Percentiles rank a stretch among this genome's conserved stretches.
These are phyloP conservation scores for Wickerhamomyces sp. DNA, from an alignment of 1,139 yeast genomes.

Conservation along the genomic window DNA sequence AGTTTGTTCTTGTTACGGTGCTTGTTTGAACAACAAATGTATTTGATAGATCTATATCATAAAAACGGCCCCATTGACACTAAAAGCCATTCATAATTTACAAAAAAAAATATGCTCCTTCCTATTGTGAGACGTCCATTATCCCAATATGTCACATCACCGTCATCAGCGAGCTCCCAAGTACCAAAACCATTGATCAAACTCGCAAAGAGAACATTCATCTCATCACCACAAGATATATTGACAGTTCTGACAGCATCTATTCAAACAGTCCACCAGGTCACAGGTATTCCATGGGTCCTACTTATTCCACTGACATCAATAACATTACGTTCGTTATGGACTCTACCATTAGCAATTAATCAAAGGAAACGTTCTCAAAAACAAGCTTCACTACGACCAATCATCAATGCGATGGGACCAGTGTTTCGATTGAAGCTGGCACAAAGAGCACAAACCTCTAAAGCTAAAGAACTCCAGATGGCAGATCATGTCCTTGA, in stretches of 20 bases:
- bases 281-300: constrained; percentile 78
- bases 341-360: constrained; percentile 78
- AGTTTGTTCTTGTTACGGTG: too few relatives aligned
- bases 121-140: neutral
- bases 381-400: constrained; percentile 64
- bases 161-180: too few relatives aligned
- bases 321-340: constrained; percentile 51
- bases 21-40: too few relatives aligned
- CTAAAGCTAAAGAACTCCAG: constrained; percentile 10
- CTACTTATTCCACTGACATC: constrained; percentile 73
- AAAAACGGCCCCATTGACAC: too few relatives aligned
- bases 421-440: constrained; percentile 72
- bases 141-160: too few relatives aligned
- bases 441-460: constrained; percentile 42
- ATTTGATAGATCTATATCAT: too few relatives aligned
- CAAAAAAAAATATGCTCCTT: neutral
- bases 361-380: constrained; percentile 63
- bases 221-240: constrained; percentile 16
- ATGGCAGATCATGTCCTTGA: constrained; percentile 1
- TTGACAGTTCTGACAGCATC: constrained; percentile 33
- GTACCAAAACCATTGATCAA: too few relatives aligned
- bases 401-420: constrained; percentile 66
- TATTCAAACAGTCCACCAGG: constrained; percentile 44
- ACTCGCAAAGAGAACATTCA: constrained; percentile 5
- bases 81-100: neutral